phyloP scores from a whole-genome alignment of 2,329 filamentous ascomycete genomes.

The Colletotrichum coccodes region DNA sequence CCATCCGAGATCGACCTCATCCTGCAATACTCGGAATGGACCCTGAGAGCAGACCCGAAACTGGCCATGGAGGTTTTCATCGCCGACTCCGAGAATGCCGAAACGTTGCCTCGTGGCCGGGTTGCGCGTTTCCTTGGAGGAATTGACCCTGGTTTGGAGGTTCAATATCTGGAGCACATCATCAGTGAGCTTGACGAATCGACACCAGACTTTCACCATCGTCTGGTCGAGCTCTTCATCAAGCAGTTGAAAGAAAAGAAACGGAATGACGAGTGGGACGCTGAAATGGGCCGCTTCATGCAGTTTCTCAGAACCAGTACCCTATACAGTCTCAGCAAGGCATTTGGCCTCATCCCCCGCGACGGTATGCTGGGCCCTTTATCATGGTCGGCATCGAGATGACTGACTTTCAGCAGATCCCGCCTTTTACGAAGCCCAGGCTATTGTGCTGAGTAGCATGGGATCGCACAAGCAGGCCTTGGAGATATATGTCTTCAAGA shows the following conservation, averaged over 20 bases:
- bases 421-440: conserved; percentile 87
- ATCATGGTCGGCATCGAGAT: conserved; percentile 13
- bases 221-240: conserved; percentile 75
- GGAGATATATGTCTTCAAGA: conserved; percentile 97
- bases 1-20: conserved; percentile 91
- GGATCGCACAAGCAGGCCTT: conserved; percentile 93
- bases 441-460: conserved; percentile 94
- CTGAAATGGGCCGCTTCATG: conserved; percentile 74
- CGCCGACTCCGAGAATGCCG: conserved; percentile 93
- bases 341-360: conserved; percentile 80
- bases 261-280: conserved; percentile 61
- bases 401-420: conserved; percentile 66
- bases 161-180: conserved; percentile 89
- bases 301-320: conserved; percentile 79
- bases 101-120: conserved; percentile 78
- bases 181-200: conserved; percentile 87
- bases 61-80: conserved; percentile 93
- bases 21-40: conserved; percentile 92
- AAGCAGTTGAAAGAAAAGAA: conserved; percentile 64
- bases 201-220: conserved; percentile 88
- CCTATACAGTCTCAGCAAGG: conserved; percentile 83
- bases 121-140: conserved; percentile 79
- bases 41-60: conserved; percentile 75
- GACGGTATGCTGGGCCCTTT: conserved; percentile 68
- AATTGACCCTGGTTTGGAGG: conserved; percentile 77